Evolutionary conservation across 169 alveolate genomes (phyloP), one percentile per base, ranked within the genome.

Genomic region (Cryptosporidium andersoni): DNA sequence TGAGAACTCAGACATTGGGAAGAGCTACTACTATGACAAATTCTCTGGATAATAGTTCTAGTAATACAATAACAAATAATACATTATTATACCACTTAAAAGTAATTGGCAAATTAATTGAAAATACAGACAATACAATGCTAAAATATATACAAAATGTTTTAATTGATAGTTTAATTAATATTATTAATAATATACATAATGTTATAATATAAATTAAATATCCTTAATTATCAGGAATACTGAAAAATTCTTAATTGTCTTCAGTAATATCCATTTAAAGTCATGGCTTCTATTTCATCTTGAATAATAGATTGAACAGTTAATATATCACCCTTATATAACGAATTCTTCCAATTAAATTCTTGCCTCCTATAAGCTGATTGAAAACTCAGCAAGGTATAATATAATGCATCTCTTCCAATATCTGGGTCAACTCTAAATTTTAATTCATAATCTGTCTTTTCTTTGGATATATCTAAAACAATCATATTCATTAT

Each of bases 401-500:
- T 37, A 42, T 74, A 74, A 47, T 74, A 74, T 16, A 74, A 60
- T 3, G 43, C 36, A 48, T 74, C 85, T 42, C 85, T 74, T 74
- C 85, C 85, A 7, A 74, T 8, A 45, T 74, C 67, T 37, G 85
- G 85, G 3, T 74, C 85, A 14, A 74, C 49, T 74, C 85, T 55
- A 43, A 74, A 58, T 42, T 58, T 74, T 5, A 74, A 58, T 16
- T 74, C 85, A 62, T 74, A 74, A 39, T 63, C 60, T 16, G 52
- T 74, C 16, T 58, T 56, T 58, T 74, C 63, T 1, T 39, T 60
- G 6, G 25, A 42, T 48, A 48, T 66, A 8, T 66, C 81, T 42
- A 74, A 55, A 11, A 74, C 45, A 1, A 74, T 74, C 85, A 74
- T 74, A n/a, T 55, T 74, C 2, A 74, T 49, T 34, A 58, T 74